Percentiles rank a stretch among this genome's conserved stretches.
These are phyloP conservation scores for Dianthus caryophyllus DNA, from an alignment of 148 eudicot genomes.

Conservation along the genomic window DNA sequence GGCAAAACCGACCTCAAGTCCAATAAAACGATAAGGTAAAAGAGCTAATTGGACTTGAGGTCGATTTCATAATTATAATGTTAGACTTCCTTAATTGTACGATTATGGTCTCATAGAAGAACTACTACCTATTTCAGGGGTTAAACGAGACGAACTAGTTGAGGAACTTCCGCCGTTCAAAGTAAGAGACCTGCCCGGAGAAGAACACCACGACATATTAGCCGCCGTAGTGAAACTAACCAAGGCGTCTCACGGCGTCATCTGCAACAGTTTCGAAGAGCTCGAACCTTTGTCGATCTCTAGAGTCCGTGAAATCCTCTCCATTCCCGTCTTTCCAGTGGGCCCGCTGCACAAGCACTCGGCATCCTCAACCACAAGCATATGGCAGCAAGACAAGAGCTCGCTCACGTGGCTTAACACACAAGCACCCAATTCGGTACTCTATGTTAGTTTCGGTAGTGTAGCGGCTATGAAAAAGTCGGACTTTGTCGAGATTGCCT, in stretches of 20 bases:
- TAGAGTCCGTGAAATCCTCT: constrained; percentile 18
- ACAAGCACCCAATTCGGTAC: constrained; percentile 41
- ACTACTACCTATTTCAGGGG: constrained; percentile 25
- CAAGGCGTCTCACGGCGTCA: constrained; percentile 30
- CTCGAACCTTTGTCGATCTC: constrained; percentile 31
- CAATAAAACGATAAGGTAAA: too few species aligned
- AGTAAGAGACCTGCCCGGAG: constrained; percentile 41
- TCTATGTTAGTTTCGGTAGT: constrained; percentile 55
- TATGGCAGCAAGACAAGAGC: constrained; percentile 25
- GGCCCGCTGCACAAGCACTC: constrained; percentile 46
- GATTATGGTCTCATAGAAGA: too few species aligned
- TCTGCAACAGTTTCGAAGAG: constrained; percentile 45
- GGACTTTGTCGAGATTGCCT: constrained; percentile 37
- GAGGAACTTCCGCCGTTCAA: constrained; percentile 36
- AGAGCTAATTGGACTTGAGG: too few species aligned
- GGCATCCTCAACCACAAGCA: constrained; percentile 16
- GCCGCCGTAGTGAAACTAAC: constrained; percentile 24
- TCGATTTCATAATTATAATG: too few species aligned
- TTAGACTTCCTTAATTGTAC: too few species aligned
- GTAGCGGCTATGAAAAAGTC: constrained; percentile 29
- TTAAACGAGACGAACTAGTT: constrained; percentile 19
- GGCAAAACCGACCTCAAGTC: too few species aligned
- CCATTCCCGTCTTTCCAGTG: constrained; percentile 30
- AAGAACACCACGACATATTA: constrained; percentile 15
- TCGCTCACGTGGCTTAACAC: constrained; percentile 39